Evolutionary conservation across 2,329 filamentous ascomycete species (phyloP).

Genomic region (Cladosporium halotolerans): DNA sequence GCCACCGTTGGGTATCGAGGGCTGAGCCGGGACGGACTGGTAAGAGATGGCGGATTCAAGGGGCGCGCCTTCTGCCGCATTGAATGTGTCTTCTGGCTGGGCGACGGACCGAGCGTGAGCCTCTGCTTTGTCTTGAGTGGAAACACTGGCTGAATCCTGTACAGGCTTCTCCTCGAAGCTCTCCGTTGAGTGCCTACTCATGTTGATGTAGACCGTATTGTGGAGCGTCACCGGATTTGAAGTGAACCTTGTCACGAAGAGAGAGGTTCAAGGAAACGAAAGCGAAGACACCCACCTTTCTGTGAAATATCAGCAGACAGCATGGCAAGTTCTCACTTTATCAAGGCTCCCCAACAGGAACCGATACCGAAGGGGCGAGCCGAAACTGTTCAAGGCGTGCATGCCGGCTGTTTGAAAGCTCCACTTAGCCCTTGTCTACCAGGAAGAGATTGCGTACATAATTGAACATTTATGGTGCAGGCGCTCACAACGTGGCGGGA

Average conservation of each 20-base stretch:
- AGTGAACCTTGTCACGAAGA: too few species aligned
- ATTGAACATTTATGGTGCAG: background rate
- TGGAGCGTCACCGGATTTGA: too few species aligned
- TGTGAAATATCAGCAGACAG: too few species aligned
- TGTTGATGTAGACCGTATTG: background rate
- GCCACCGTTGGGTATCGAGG: constrained; percentile 35
- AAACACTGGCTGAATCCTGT: background rate
- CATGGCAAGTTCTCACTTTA: too few species aligned
- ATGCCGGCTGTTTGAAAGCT: background rate
- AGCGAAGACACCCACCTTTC: too few species aligned
- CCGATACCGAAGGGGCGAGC: background rate
- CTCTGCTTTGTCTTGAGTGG: background rate
- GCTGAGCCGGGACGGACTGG: constrained; percentile 17
- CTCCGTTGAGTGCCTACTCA: background rate
- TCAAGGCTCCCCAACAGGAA: too few species aligned
- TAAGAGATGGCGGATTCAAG: constrained; percentile 19
- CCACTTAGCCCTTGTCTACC: background rate
- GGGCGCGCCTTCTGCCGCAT: constrained; percentile 15
- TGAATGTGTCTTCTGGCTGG: background rate
- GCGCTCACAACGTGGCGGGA: constrained; percentile 1
- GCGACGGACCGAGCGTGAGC: background rate
- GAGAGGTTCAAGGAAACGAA: too few species aligned
- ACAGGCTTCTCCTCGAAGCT: background rate
- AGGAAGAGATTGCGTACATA: background rate
- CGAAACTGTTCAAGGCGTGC: background rate